phyloP scores from a whole-genome alignment of 345 rosid species.

The Gossypium anomalum region DNA sequence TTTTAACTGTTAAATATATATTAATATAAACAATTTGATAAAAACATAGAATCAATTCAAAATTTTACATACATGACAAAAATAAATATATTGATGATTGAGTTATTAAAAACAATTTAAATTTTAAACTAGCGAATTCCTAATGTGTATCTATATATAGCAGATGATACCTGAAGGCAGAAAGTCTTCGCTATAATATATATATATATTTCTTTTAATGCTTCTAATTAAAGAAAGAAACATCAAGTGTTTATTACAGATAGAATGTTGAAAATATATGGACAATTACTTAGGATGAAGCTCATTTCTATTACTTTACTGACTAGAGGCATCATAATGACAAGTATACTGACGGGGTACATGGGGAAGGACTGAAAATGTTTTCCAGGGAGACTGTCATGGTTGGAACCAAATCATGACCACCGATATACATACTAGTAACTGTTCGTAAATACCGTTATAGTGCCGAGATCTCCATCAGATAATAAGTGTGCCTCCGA shows the following conservation, averaged over 20 bases:
- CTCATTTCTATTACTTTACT: background rate
- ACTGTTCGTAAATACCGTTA: background rate
- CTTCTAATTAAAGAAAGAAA: background rate
- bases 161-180: no score
- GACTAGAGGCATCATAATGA: background rate
- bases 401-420: background rate
- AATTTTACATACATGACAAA: no score
- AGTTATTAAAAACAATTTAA: no score
- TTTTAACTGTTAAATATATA: no score
- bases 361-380: background rate
- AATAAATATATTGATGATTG: no score
- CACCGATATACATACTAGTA: background rate
- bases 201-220: no score
- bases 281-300: background rate
- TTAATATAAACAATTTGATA: no score
- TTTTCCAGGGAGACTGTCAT: background rate
- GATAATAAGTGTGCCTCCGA: background rate
- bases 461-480: background rate
- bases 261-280: conserved; percentile 3
- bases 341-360: background rate
- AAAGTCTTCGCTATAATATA: no score
- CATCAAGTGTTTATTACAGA: background rate
- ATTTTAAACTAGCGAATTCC: no score
- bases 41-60: no score
- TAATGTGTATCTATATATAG: no score